Evolutionary conservation across 345 rosid species (phyloP).

Genomic region (Arabis alpina): DNA sequence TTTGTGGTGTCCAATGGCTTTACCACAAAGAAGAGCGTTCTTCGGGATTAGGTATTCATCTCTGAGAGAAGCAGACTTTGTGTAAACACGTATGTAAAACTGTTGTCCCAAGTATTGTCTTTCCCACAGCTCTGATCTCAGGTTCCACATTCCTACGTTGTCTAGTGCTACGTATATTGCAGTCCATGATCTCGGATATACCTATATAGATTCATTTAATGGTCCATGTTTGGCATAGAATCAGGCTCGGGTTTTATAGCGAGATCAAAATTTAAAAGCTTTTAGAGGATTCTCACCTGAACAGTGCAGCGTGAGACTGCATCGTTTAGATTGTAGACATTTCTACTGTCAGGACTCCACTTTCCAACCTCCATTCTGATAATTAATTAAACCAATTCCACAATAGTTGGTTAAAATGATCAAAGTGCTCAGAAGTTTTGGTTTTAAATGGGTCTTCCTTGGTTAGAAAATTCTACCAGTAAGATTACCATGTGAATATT

Average conservation of each 20-base stretch:
- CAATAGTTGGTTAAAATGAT: neutral
- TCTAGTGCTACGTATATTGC: constrained; percentile 35
- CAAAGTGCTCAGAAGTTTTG: too few relatives aligned
- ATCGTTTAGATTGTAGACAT: constrained; percentile 65
- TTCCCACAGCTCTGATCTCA: constrained; percentile 54
- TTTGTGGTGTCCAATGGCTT: neutral
- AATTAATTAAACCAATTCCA: neutral
- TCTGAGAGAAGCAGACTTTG: constrained; percentile 41
- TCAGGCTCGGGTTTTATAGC: neutral
- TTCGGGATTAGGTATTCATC: constrained; percentile 12
- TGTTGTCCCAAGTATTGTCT: constrained; percentile 91
- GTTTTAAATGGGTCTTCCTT: too few relatives aligned
- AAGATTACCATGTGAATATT: too few relatives aligned
- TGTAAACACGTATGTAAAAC: constrained; percentile 69
- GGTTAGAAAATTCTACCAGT: too few relatives aligned
- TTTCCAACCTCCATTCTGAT: constrained; percentile 79
- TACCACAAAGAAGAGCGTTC: constrained; percentile 28
- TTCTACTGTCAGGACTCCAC: constrained; percentile 70
- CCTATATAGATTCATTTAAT: neutral
- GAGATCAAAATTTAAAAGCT: neutral
- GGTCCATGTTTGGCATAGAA: neutral
- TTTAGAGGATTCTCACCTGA: constrained; percentile 48
- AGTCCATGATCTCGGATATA: constrained; percentile 33
- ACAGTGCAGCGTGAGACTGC: constrained; percentile 64
- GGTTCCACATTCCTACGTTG: constrained; percentile 31